Conservation (phyloP, 2,329 filamentous ascomycete genomes). For the Alternaria ventricosa region DNA sequence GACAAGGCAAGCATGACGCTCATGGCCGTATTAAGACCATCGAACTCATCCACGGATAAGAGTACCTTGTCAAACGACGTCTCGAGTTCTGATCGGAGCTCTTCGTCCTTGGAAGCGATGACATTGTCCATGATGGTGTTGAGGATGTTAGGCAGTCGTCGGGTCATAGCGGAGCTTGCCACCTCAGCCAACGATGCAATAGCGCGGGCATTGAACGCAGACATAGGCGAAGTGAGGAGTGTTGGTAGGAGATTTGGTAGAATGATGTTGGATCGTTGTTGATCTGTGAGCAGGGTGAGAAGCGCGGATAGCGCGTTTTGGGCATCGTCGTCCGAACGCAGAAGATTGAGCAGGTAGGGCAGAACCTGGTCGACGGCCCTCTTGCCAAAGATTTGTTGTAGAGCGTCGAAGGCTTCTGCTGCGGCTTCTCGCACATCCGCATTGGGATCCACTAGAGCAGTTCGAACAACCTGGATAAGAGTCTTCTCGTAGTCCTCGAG, state of each 20-base stretch:
- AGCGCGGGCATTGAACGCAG: slow-evolving; percentile 92
- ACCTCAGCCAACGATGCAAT: slow-evolving; percentile 92
- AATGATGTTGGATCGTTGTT: slow-evolving; percentile 93
- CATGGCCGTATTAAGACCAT: slow-evolving; percentile 95
- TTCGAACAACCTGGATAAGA: slow-evolving; percentile 90
- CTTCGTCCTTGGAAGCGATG: slow-evolving; percentile 76
- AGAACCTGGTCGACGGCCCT: slow-evolving; percentile 93
- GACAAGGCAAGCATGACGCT: slow-evolving; percentile 85
- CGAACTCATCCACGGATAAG: slow-evolving; percentile 91
- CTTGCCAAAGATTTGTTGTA: slow-evolving; percentile 94
- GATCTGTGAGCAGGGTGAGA: slow-evolving; percentile 90
- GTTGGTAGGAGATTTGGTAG: slow-evolving; percentile 95
- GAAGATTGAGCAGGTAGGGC: slow-evolving; percentile 86
- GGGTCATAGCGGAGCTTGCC: slow-evolving; percentile 87
- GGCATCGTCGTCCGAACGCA: slow-evolving; percentile 84
- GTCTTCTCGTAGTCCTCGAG: slow-evolving; percentile 95
- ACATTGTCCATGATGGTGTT: slow-evolving; percentile 95
- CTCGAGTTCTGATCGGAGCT: slow-evolving; percentile 74
- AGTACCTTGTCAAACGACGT: slow-evolving; percentile 87
- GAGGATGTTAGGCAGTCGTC: slow-evolving; percentile 86
- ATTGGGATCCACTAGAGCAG: slow-evolving; percentile 88
- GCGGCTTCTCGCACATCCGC: slow-evolving; percentile 92
- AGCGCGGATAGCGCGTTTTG: slow-evolving; percentile 92
- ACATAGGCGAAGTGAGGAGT: slow-evolving; percentile 86
- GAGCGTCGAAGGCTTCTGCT: slow-evolving; percentile 93